A percentile compares a stretch with the other conserved stretches of the same genome.
phyloP scores from a whole-genome alignment of 1,284 basidiomycete species.

The Clitocybe nebularis region DNA sequence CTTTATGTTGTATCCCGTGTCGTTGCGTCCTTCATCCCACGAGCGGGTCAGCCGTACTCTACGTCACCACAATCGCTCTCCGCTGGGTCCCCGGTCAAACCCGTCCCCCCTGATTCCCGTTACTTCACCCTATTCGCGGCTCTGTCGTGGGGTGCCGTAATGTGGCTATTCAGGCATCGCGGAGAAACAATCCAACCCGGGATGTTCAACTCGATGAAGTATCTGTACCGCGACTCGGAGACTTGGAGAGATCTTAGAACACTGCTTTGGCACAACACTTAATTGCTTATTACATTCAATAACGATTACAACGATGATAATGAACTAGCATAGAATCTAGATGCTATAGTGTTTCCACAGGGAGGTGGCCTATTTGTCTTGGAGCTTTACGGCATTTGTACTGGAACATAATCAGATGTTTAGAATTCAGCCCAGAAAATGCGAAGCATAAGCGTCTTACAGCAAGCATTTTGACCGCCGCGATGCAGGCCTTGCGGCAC shows the following conservation, averaged over 20 bases:
- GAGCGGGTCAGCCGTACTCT: constrained; percentile 50
- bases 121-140: constrained; percentile 91
- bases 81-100: constrained; percentile 47
- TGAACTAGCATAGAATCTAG: constrained; percentile 13
- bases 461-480: constrained; percentile 62
- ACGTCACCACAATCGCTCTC: constrained; percentile 30
- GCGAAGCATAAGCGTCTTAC: constrained; percentile 31
- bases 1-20: constrained; percentile 92
- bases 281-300: constrained; percentile 17
- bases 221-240: constrained; percentile 80
- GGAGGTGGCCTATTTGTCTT: constrained; percentile 32
- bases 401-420: constrained; percentile 30
- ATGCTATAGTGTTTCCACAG: too few relatives aligned
- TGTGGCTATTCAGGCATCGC: constrained; percentile 91
- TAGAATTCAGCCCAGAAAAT: background rate
- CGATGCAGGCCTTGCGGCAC: constrained; percentile 54
- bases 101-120: constrained; percentile 75
- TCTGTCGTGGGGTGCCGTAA: constrained; percentile 91
- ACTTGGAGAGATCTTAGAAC: constrained; percentile 68
- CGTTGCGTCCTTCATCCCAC: constrained; percentile 83
- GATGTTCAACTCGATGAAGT: constrained; percentile 84
- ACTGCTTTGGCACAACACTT: constrained; percentile 78
- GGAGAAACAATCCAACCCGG: constrained; percentile 90
- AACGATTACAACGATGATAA: background rate
- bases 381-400: constrained; percentile 54